A percentile compares a stretch with the other conserved stretches of the same genome.
phyloP scores from a whole-genome alignment of 2,329 filamentous ascomycete species.

The Fusarium austroafricanum region DNA sequence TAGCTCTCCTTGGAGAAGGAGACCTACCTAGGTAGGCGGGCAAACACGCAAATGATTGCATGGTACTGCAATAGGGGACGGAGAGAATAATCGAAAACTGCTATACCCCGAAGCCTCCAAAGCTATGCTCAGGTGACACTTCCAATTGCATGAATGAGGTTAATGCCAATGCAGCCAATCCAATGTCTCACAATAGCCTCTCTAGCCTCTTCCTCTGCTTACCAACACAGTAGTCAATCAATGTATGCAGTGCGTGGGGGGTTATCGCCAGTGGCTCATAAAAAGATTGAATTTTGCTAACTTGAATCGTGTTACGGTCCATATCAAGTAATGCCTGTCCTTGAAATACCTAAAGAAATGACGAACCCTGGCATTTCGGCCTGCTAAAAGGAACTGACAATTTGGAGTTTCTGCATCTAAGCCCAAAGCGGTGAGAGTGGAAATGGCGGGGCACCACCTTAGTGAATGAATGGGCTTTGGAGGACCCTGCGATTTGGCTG shows the following conservation, averaged over 20 bases:
- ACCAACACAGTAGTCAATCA: neutral
- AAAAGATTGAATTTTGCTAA: neutral
- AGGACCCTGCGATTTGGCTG: slow-evolving; percentile 44
- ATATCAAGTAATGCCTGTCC: neutral
- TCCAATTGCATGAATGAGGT: neutral
- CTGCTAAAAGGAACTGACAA: neutral
- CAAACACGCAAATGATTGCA: no score
- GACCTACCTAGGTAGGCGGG: no score
- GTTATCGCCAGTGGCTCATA: neutral
- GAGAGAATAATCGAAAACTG: neutral
- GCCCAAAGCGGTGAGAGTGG: slow-evolving; percentile 38
- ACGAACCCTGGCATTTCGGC: neutral
- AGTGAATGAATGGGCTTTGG: slow-evolving; percentile 28
- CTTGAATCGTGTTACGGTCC: neutral
- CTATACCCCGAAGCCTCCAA: neutral
- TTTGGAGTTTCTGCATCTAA: slow-evolving; percentile 30
- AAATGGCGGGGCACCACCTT: slow-evolving; percentile 26
- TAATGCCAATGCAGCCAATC: slow-evolving; percentile 6
- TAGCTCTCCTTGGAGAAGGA: neutral
- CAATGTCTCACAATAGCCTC: slow-evolving; percentile 11
- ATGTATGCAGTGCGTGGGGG: neutral
- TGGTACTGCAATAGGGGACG: no score
- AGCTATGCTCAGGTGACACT: neutral
- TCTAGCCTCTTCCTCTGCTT: neutral
- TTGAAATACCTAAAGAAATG: slow-evolving; percentile 3